Evolutionary conservation across 176 grass and related monocot genomes (phyloP).

Genomic region (Coix lacrymajobi): DNA sequence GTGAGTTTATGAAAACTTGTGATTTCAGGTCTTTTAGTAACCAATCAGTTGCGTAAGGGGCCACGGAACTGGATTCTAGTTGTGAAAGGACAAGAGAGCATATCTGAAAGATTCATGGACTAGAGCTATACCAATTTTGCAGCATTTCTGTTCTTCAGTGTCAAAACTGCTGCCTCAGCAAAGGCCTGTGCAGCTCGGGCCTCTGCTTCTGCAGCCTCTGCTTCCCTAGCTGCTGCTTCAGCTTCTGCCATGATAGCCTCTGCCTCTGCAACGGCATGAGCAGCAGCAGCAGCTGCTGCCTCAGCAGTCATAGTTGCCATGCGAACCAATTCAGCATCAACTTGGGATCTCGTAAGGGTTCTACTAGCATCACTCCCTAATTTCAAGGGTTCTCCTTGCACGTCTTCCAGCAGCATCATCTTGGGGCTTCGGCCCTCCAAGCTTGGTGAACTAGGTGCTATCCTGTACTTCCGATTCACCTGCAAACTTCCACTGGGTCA

Average conservation of each 20-base stretch:
- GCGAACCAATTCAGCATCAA: slow-evolving; percentile 67
- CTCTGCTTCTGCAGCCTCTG: slow-evolving; percentile 75
- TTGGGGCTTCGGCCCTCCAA: slow-evolving; percentile 59
- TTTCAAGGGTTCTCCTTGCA: slow-evolving; percentile 43
- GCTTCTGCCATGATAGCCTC: slow-evolving; percentile 85
- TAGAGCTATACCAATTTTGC: slow-evolving; percentile 48
- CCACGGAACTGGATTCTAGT: neutral
- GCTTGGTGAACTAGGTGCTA: slow-evolving; percentile 54
- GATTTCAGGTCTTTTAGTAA: neutral
- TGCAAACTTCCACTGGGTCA: slow-evolving; percentile 33
- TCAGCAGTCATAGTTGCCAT: slow-evolving; percentile 76
- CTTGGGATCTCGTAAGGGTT: slow-evolving; percentile 50
- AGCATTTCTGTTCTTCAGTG: slow-evolving; percentile 58
- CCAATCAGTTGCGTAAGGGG: neutral
- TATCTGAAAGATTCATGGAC: slow-evolving; percentile 5
- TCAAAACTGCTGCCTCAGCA: slow-evolving; percentile 54
- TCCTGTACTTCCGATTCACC: slow-evolving; percentile 87
- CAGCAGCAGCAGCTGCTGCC: slow-evolving; percentile 53
- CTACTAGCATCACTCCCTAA: slow-evolving; percentile 45
- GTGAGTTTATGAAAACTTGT: neutral
- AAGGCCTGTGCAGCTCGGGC: slow-evolving; percentile 80
- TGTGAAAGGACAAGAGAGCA: neutral
- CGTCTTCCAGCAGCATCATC: slow-evolving; percentile 52
- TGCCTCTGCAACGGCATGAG: slow-evolving; percentile 77
- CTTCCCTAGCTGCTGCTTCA: slow-evolving; percentile 73